Conservation (phyloP, 768 basidiomycete genomes). For the Krasilnikovozyma curviuscula region DNA sequence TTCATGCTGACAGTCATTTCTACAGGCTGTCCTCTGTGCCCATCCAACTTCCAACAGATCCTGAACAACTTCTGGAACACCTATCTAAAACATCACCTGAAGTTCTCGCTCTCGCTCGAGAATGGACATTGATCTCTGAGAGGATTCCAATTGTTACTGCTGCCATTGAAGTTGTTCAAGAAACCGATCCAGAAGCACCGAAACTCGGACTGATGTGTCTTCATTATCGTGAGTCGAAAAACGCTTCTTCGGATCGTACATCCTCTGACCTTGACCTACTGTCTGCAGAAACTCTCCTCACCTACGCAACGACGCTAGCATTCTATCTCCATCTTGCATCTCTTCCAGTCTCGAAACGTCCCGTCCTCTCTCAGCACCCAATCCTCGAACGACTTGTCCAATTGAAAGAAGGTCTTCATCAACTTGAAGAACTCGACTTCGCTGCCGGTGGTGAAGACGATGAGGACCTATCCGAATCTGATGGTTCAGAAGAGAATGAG, state of each 20-base stretch:
- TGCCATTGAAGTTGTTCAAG: slow-evolving; percentile 31
- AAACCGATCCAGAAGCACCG: slow-evolving; percentile 35
- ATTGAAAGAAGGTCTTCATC: slow-evolving; percentile 61
- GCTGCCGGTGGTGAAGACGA: slow-evolving; percentile 23
- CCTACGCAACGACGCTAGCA: slow-evolving; percentile 73
- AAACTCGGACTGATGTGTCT: slow-evolving; percentile 56
- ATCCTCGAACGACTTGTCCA: slow-evolving; percentile 56
- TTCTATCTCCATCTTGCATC: slow-evolving; percentile 73
- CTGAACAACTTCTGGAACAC: slow-evolving; percentile 36
- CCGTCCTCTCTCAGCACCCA: slow-evolving; percentile 41
- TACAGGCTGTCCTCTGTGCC: background rate
- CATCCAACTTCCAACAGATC: slow-evolving; percentile 5
- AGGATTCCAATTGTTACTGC: slow-evolving; percentile 36
- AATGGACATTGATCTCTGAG: slow-evolving; percentile 55
- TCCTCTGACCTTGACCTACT: background rate
- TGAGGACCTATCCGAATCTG: slow-evolving; percentile 14
- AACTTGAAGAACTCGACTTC: slow-evolving; percentile 72
- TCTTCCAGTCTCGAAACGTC: slow-evolving; percentile 42
- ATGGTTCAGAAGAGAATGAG: slow-evolving; percentile 6
- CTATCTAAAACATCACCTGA: slow-evolving; percentile 61
- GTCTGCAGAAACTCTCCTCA: slow-evolving; percentile 58
- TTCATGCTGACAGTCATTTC: background rate
- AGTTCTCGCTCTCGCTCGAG: slow-evolving; percentile 56
- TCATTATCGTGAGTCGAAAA: slow-evolving; percentile 74
- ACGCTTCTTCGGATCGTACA: no score